Evolutionary conservation across 768 basidiomycete genomes (phyloP).

Genomic region (Trametopsis cervina): DNA sequence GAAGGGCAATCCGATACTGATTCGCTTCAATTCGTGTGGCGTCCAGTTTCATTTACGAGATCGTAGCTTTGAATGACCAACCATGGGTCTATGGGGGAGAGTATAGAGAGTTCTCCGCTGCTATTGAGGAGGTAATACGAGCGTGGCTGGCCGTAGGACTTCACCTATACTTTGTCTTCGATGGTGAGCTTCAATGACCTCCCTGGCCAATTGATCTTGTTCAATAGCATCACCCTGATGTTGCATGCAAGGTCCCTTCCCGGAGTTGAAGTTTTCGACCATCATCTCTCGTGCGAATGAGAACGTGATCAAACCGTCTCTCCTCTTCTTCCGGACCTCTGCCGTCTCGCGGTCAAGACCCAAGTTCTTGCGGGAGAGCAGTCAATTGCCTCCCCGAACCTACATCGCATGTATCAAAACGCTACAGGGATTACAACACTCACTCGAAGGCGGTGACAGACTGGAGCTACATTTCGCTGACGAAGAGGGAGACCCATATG

Average conservation of each 20-base stretch:
- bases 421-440: conserved; percentile 29
- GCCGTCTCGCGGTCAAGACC: conserved; percentile 50
- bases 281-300: conserved; percentile 51
- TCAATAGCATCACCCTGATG: conserved; percentile 2
- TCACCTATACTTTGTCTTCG: conserved; percentile 70
- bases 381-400: conserved; percentile 65
- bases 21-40: not conserved
- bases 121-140: conserved; percentile 43
- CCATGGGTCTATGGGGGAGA: conserved; percentile 89
- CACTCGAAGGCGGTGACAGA: conserved; percentile 8
- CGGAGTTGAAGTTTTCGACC: conserved; percentile 68
- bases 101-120: conserved; percentile 47
- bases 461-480: conserved; percentile 68
- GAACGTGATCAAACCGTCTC: conserved; percentile 50
- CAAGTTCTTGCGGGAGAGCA: conserved; percentile 66
- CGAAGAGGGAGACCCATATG: conserved; percentile 76
- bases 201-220: not conserved
- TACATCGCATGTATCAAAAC: conserved; percentile 53
- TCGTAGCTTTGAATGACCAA: conserved; percentile 51
- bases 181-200: conserved; percentile 45
- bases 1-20: not conserved
- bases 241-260: conserved; percentile 49
- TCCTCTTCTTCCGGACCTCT: conserved; percentile 81
- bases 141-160: conserved; percentile 68
- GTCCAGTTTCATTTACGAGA: conserved; percentile 65